Percentiles rank a stretch among this genome's conserved stretches.
Conservation (phyloP, 208 protist genomes). For the Blechomonas ayalai region DNA sequence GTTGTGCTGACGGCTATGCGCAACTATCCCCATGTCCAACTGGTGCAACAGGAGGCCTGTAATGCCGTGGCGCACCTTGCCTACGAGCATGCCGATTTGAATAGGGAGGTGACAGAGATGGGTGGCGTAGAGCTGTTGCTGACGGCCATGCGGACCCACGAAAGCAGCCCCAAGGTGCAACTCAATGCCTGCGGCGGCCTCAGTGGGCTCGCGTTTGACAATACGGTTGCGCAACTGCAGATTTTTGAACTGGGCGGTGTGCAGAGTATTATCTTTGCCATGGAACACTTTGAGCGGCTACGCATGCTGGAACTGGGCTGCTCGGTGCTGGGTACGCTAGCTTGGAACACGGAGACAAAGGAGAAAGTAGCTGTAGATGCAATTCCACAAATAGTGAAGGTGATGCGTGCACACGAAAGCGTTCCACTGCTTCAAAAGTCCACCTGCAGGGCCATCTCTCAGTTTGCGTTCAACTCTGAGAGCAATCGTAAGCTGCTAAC, state of each 20-base stretch:
- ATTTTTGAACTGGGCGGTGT: conserved; percentile 86
- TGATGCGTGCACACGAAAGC: conserved; percentile 71
- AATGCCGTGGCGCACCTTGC: conserved; percentile 88
- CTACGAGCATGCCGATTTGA: conserved; percentile 84
- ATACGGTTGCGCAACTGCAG: conserved; percentile 81
- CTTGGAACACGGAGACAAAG: conserved; percentile 90
- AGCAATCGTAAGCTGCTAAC: conserved; percentile 80
- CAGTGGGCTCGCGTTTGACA: conserved; percentile 89
- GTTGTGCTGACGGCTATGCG: conserved; percentile 67
- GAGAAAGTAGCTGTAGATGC: conserved; percentile 76
- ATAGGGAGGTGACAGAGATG: conserved; percentile 65
- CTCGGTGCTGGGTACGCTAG: conserved; percentile 84
- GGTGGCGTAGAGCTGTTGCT: conserved; percentile 71
- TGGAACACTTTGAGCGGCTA: conserved; percentile 81
- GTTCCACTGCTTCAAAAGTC: conserved; percentile 88
- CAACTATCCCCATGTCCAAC: conserved; percentile 60
- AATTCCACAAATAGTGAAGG: conserved; percentile 79
- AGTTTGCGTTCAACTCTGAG: conserved; percentile 91
- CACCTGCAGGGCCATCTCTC: conserved; percentile 85
- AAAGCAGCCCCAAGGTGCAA: conserved; percentile 78
- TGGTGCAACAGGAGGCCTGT: conserved; percentile 88
- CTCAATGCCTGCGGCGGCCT: conserved; percentile 88
- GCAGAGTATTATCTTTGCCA: conserved; percentile 81
- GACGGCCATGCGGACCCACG: conserved; percentile 66
- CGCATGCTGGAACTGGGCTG: conserved; percentile 89